A percentile compares a stretch with the other conserved stretches of the same genome.
Conservation (phyloP, 2,329 filamentous ascomycete species). For the Podosphaera xanthii region DNA sequence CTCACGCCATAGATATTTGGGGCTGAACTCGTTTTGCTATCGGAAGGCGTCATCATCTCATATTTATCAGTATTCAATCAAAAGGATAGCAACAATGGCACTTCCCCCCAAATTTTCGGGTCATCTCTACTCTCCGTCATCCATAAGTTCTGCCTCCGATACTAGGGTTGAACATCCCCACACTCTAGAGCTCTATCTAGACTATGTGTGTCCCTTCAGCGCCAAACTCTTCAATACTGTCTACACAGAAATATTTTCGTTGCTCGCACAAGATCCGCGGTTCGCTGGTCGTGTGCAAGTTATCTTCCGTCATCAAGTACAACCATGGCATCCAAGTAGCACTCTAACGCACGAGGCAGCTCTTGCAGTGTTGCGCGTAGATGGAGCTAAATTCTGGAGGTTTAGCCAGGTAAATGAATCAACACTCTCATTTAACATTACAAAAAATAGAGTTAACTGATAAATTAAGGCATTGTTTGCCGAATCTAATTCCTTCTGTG, state of each 20-base stretch:
- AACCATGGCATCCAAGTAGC: constrained; percentile 83
- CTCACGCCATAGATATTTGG: not conserved
- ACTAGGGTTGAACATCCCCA: constrained; percentile 24
- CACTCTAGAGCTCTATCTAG: constrained; percentile 48
- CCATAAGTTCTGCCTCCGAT: too few relatives aligned
- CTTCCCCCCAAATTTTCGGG: constrained; percentile 57
- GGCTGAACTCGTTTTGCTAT: not conserved
- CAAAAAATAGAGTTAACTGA: not conserved
- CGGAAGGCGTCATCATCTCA: not conserved
- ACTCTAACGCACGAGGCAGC: constrained; percentile 65
- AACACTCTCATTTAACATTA: not conserved
- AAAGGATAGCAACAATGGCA: constrained; percentile 29
- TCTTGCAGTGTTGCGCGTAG: constrained; percentile 51
- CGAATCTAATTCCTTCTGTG: constrained; percentile 58
- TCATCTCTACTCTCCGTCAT: constrained; percentile 31
- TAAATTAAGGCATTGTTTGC: constrained; percentile 22
- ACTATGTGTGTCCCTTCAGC: constrained; percentile 72
- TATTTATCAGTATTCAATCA: not conserved
- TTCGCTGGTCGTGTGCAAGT: constrained; percentile 39
- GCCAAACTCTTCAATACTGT: constrained; percentile 54
- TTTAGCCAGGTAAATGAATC: constrained; percentile 31
- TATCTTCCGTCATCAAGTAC: constrained; percentile 77
- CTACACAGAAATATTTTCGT: constrained; percentile 38
- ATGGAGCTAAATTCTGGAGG: constrained; percentile 52
- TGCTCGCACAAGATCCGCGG: constrained; percentile 30